Base-by-base conservation (phyloP, 2,329 filamentous ascomycete genomes). In the Penicillium freii region DNA sequence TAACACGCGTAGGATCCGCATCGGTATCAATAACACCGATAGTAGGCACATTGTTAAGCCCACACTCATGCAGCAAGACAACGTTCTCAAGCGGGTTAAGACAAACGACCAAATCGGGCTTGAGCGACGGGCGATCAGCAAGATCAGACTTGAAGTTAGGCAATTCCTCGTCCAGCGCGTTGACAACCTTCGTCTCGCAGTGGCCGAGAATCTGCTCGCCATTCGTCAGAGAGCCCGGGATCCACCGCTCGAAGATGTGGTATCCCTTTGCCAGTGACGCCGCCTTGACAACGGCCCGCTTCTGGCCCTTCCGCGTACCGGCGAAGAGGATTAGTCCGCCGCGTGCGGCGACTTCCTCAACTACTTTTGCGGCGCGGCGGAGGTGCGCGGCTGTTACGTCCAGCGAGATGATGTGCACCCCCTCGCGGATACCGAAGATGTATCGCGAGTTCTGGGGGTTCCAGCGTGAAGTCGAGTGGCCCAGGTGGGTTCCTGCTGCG, bases 11-110 rank as follows among this genome's bases (percentile, higher is more conserved):
- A 0, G 94, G 91, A 75, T 97, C 90, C 2, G 87, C 88, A 74
- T 99, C 90, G 1, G 94, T 97, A 75, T 99, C 94, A 65, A 97
- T 89, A 57, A 99, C 82, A 46, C 93, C 94, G 69, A 99, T 94
- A 0, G 94, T 97, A 1, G 94, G 94, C 56, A 99, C 90, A 69
- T 88, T 90, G 72, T 91, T 88, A 57, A 92, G 73, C 0, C 89
- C 90, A 73, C 94, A 97, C 80, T 99, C 94, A 75, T 94, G 91
- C 69, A 99, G 80, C 73, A 97, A 73, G 7, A 92, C 86, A 70
- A 90, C 91, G 75, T 99, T 97, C 81, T 99, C 94, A 56, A 93
- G 71, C 11, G 93, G 93, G 73, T 97, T 99, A 67, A 99, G 72
- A 71, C 91, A 94, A 13, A 99, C 87, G 1, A 99, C 93, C 58